Conservation (phyloP, 495 filamentous ascomycete genomes). For the Elasticomyces elasticus region DNA sequence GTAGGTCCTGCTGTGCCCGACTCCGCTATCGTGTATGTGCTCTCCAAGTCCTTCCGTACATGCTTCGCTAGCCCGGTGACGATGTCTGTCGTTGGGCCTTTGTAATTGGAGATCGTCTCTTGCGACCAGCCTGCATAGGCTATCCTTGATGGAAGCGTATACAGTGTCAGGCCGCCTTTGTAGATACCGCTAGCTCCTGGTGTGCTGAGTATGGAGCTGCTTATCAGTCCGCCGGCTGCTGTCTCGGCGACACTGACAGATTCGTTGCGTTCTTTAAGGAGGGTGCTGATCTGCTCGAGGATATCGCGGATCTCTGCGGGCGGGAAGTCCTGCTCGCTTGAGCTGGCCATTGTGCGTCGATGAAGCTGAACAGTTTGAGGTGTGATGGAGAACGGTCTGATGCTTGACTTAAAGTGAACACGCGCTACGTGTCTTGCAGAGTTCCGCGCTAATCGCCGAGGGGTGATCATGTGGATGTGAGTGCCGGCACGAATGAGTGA, state of each 20-base stretch:
- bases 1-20: slow-evolving; percentile 55
- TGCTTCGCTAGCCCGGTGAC: slow-evolving; percentile 47
- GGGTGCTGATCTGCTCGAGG: slow-evolving; percentile 39
- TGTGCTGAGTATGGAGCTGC: slow-evolving; percentile 43
- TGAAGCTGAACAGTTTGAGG: too few species aligned
- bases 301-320: slow-evolving; percentile 42
- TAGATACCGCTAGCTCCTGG: slow-evolving; percentile 49
- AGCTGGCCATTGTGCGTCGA: slow-evolving; percentile 15
- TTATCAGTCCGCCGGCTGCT: slow-evolving; percentile 53
- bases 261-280: slow-evolving; percentile 44
- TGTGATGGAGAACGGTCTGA: too few species aligned
- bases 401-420: too few species aligned
- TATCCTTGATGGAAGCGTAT: slow-evolving; percentile 51
- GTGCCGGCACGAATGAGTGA: too few species aligned
- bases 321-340: slow-evolving; percentile 36
- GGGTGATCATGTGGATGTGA: too few species aligned
- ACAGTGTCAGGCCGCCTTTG: slow-evolving; percentile 51
- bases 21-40: slow-evolving; percentile 49
- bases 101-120: slow-evolving; percentile 40
- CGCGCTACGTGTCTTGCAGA: too few species aligned
- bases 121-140: slow-evolving; percentile 52
- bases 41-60: slow-evolving; percentile 40
- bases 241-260: slow-evolving; percentile 52
- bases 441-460: too few species aligned
- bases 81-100: slow-evolving; percentile 47